Base-by-base conservation (phyloP, 129 eudicot species). In the Flaveria ramosissima region DNA sequence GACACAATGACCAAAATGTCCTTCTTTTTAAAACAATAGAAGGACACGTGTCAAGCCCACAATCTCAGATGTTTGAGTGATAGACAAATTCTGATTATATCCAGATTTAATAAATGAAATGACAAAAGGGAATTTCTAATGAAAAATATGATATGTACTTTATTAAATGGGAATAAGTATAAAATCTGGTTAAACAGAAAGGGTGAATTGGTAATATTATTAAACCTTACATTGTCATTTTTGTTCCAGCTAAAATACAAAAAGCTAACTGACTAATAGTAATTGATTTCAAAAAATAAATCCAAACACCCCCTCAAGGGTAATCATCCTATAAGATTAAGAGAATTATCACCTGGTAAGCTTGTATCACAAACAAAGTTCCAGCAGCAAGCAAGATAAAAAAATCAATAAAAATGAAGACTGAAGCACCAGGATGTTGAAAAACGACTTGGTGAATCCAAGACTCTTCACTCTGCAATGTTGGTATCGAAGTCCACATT, bases 381-480 rank as follows among this genome's bases (percentile, higher is more conserved):
- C 84, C 85, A 74, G 91, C 80, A 84, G 88, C 87, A 78, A 89
- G 59, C 30, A 91, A 83, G 76, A 94, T 91, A 36, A 87, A 59
- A 45, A 78, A 68, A 73, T 94, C 97, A 71, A 94, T 78, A 63
- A 83, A 55, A 77, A 94, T 53, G 79, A 94, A 91, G 36, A 77
- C 85, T 19, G 88, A 69, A 71, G 85, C 78, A 60, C 97, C 99
- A 15, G 96, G 93, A 87, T 87, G 87, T 43, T 83, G 77, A 80
- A 80, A 85, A 73, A 84, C 51, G 12, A 88, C 83, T 53, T 84
- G 84, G 77, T 83, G 86, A 71, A 82, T 79, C 99, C 99, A 94
- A 52, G 88, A 76, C 78, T 91, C 96, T 14, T 83, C 89, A 19
- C 80, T 78, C 73, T 82, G 81, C 76, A 75, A 65, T 41, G 82